Evolutionary conservation across 2,329 filamentous ascomycete genomes (phyloP).

Genomic region (Botrytis deweyae): DNA sequence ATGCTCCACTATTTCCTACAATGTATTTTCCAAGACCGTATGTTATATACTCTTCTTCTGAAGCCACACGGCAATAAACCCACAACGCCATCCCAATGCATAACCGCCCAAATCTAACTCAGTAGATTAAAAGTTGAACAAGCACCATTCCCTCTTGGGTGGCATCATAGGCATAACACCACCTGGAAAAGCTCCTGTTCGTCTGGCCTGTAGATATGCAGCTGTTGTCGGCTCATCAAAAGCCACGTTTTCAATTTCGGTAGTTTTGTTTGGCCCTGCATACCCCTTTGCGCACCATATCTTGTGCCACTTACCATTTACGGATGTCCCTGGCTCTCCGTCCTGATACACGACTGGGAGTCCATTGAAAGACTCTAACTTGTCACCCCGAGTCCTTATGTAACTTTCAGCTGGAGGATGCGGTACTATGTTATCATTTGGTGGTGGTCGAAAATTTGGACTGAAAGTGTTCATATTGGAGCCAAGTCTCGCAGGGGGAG

Average conservation of each 20-base stretch:
- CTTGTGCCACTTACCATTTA: constrained; percentile 57
- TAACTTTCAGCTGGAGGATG: constrained; percentile 31
- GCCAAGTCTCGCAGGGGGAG: neutral
- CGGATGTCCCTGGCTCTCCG: constrained; percentile 50
- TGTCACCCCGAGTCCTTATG: constrained; percentile 34
- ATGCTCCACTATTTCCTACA: neutral
- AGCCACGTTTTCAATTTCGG: constrained; percentile 55
- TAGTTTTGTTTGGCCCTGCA: constrained; percentile 61
- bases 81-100: constrained; percentile 27
- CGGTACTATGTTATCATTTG: constrained; percentile 6
- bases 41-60: neutral
- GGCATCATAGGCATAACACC: constrained; percentile 74
- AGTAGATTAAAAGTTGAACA: constrained; percentile 64
- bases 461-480: constrained; percentile 14
- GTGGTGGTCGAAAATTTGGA: constrained; percentile 19
- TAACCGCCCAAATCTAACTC: neutral
- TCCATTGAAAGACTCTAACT: constrained; percentile 61
- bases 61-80: neutral
- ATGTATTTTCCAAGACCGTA: neutral
- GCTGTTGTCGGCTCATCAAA: constrained; percentile 61
- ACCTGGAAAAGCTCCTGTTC: constrained; percentile 66
- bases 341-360: constrained; percentile 60
- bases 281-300: constrained; percentile 75
- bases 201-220: constrained; percentile 63
- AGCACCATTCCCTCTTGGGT: constrained; percentile 72